Evolutionary conservation across 2,329 filamentous ascomycete species (phyloP).

Genomic region (Fusarium sp.): DNA sequence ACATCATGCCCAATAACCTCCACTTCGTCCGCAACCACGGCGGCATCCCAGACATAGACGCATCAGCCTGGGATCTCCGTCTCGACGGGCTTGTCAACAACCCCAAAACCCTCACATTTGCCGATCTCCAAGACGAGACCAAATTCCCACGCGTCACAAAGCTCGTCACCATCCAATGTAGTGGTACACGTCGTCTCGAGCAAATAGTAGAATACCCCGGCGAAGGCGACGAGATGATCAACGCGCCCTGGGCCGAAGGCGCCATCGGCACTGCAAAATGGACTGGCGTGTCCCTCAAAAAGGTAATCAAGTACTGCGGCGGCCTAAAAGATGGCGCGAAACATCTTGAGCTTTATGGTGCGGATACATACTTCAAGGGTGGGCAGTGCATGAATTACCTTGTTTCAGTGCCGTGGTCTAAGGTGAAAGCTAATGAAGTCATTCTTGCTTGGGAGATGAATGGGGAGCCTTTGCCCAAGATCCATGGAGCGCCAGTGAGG

Average conservation of each 20-base stretch:
- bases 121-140: constrained; percentile 69
- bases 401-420: constrained; percentile 74
- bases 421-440: constrained; percentile 74
- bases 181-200: constrained; percentile 74
- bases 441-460: constrained; percentile 79
- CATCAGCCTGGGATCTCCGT: constrained; percentile 62
- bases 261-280: constrained; percentile 74
- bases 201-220: constrained; percentile 74
- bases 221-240: constrained; percentile 71
- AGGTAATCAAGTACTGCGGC: constrained; percentile 76
- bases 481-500: constrained; percentile 74
- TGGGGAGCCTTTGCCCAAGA: constrained; percentile 69
- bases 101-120: constrained; percentile 66
- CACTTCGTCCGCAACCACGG: constrained; percentile 79
- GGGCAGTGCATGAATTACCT: constrained; percentile 73
- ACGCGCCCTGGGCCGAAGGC: constrained; percentile 70
- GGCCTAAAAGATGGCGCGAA: constrained; percentile 65
- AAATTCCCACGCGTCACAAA: constrained; percentile 69
- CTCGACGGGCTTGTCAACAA: constrained; percentile 71
- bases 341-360: constrained; percentile 75
- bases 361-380: constrained; percentile 79
- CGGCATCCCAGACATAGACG: constrained; percentile 73
- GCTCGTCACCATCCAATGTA: constrained; percentile 73
- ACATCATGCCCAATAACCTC: constrained; percentile 67
- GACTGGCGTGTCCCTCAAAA: constrained; percentile 73